A percentile compares a stretch with the other conserved stretches of the same genome.
Conservation (phyloP, 768 basidiomycete genomes). For the Phaeotremella fagi region DNA sequence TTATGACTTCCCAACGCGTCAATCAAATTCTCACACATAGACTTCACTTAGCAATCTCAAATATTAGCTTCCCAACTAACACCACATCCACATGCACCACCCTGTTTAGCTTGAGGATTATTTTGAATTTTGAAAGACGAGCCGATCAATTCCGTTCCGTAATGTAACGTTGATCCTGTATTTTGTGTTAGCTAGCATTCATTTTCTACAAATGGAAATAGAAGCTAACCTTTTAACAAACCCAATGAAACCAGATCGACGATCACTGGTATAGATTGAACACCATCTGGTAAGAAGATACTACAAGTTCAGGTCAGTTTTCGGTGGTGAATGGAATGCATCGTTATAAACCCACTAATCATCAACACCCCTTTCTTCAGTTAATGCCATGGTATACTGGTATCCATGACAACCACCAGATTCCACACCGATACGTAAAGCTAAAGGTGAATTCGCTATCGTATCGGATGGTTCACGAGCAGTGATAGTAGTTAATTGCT, state of each 20-base stretch:
- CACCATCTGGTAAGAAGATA: slow-evolving; percentile 33
- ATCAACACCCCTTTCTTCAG: slow-evolving; percentile 59
- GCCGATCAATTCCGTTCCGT: slow-evolving; percentile 89
- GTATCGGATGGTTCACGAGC: slow-evolving; percentile 58
- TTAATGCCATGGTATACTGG: slow-evolving; percentile 87
- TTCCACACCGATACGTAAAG: slow-evolving; percentile 77
- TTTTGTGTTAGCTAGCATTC: neutral
- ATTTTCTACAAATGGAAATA: neutral
- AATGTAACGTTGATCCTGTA: slow-evolving; percentile 74
- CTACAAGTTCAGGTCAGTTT: slow-evolving; percentile 51
- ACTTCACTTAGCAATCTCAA: slow-evolving; percentile 10
- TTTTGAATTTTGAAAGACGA: slow-evolving; percentile 75
- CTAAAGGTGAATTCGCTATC: slow-evolving; percentile 51
- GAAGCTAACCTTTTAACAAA: slow-evolving; percentile 61
- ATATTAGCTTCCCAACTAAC: slow-evolving; percentile 86
- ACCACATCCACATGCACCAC: slow-evolving; percentile 88
- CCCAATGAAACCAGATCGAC: slow-evolving; percentile 81
- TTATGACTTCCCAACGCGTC: no score
- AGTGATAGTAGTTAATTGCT: slow-evolving; percentile 76
- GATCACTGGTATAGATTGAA: slow-evolving; percentile 53
- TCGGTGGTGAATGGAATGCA: slow-evolving; percentile 1
- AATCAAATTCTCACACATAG: neutral
- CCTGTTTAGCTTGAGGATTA: slow-evolving; percentile 82
- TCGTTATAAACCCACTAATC: slow-evolving; percentile 67
- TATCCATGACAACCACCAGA: slow-evolving; percentile 97